Base-by-base conservation (phyloP, 2,329 filamentous ascomycete species). In the Fusarium duplospermum region DNA sequence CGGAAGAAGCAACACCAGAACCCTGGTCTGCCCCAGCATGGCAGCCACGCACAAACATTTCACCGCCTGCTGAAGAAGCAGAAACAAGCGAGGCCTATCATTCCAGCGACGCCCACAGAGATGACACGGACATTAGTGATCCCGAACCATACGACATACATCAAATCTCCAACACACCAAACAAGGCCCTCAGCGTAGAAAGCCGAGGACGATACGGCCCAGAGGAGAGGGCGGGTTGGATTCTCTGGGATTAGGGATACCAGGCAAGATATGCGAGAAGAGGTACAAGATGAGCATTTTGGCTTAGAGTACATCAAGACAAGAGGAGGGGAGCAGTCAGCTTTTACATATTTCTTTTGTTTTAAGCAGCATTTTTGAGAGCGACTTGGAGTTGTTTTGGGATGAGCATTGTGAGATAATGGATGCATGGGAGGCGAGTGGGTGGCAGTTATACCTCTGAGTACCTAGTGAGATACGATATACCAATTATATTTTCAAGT, bases 81-180 rank as follows among this genome's bases (percentile, higher is more conserved):
- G 81, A 83, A 27, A 81, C 79, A 5, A 82, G 81, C 65, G 82
- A 83, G 35, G 74, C 74, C 10, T 78, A 72, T 3, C 79, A 79
- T 38, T 81, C 80, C 4, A 82, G 80, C 61, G 81, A 83, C 10
- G 77, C 72, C 1, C 78, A 78, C 20, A 75, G 61, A 8, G 81
- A 82, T n/a, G 81, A 71, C 4, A 81, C 81, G 6, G 81, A 82
- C 24, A 78, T 79, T 27, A 83, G 82, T 33, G 82, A 83, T 16
- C 75, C 77, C 1, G 81, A 82, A 7, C 76, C 77, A 8, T 79
- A 75, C 54, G 79, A 82, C 20, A 40, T 64, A 1, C 67, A 66
- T 11, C 63, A 64, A 4, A 42, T 66, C 57, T 62, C 59, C 33
- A 73, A 54, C 61, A 42, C 62, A 2, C 57, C 57, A 8, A 67